Evolutionary conservation across 2,329 filamentous ascomycete species (phyloP), one percentile per base, ranked within the genome.

Genomic region (Aspergillus tamarii): DNA sequence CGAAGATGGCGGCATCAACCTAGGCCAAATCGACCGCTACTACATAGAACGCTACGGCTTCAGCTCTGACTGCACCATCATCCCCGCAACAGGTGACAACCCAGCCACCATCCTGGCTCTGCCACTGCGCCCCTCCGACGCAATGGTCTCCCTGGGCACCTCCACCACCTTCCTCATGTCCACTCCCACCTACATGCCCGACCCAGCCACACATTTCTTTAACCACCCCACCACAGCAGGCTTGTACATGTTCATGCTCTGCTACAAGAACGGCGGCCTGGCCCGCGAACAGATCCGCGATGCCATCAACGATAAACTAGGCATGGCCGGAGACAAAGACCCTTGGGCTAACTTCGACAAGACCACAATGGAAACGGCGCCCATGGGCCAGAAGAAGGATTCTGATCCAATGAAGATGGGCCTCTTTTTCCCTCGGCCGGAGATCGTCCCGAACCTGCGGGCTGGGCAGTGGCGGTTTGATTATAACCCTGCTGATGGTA

Each of bases 191-290:
- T 98, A 97, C 84, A 90, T 90, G 76, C 93, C 95, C 2, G 90
- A 97, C 74, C 91, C 93, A 3, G 88, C 91, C 8, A 97, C 97
- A 74, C 95, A 99, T 82, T 97, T 98, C 84, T 96, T 98, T 87
- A 97, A 97, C 82, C 94, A 98, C 79, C 95, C 95, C 1, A 95
- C 93, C 52, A 96, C 93, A 0, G 83, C 89, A 0, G 93, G 91
- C 1, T 87, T 97, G 64, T 97, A 96, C 85, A 98, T 99, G 95
- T 98, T 99, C 81, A 99, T 99, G 95, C 88, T 99, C 41, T 99
- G 95, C 85, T 99, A 98, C 84, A 98, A 98, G 81, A 99, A 99
- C 80, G 95, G 95, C 70, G 93, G 93, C 2, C 88, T 98, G 1
- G 94, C 95, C 2, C 91, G 95, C 52, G 95, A 99, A 77, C 89